Evolutionary conservation across 2,329 filamentous ascomycete species (phyloP).

Genomic region (Scleromitrula shiraiana): DNA sequence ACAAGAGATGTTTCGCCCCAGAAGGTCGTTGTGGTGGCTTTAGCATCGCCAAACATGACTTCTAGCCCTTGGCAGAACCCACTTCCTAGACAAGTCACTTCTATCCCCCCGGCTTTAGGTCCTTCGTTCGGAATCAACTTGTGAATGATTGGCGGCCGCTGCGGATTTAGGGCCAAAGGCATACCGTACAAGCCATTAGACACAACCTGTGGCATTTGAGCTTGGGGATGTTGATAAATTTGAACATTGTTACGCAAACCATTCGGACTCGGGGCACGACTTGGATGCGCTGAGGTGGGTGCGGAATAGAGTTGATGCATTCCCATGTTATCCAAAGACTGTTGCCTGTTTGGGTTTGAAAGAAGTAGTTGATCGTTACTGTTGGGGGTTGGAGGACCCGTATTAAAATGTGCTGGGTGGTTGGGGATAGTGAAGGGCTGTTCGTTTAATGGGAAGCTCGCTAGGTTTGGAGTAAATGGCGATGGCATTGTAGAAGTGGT

Average conservation of each 20-base stretch:
- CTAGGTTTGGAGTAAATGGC: slow-evolving; percentile 44
- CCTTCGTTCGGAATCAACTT: slow-evolving; percentile 80
- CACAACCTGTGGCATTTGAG: slow-evolving; percentile 41
- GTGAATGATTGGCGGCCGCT: slow-evolving; percentile 60
- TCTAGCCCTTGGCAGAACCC: slow-evolving; percentile 73
- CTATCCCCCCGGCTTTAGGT: slow-evolving; percentile 73
- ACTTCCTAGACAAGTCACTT: slow-evolving; percentile 77
- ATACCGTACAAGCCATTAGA: slow-evolving; percentile 43
- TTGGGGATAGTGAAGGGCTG: slow-evolving; percentile 23
- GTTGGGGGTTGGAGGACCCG: slow-evolving; percentile 58
- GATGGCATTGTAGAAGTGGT: slow-evolving; percentile 38
- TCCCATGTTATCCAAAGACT: slow-evolving; percentile 57
- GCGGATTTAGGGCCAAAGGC: slow-evolving; percentile 41
- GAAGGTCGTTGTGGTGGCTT: slow-evolving; percentile 55
- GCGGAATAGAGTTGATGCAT: slow-evolving; percentile 63
- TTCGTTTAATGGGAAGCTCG: slow-evolving; percentile 35
- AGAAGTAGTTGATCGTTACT: slow-evolving; percentile 53
- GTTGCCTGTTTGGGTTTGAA: slow-evolving; percentile 47
- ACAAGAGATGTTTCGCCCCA: slow-evolving; percentile 57
- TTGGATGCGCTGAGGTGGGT: slow-evolving; percentile 63
- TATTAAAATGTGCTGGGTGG: slow-evolving; percentile 40
- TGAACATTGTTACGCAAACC: slow-evolving; percentile 40
- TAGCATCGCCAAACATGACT: slow-evolving; percentile 72
- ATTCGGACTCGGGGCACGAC: slow-evolving; percentile 68
- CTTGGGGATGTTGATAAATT: slow-evolving; percentile 35